Evolutionary conservation across 2,329 filamentous ascomycete genomes (phyloP).

Genomic region (Scedosporium aurantiacum): DNA sequence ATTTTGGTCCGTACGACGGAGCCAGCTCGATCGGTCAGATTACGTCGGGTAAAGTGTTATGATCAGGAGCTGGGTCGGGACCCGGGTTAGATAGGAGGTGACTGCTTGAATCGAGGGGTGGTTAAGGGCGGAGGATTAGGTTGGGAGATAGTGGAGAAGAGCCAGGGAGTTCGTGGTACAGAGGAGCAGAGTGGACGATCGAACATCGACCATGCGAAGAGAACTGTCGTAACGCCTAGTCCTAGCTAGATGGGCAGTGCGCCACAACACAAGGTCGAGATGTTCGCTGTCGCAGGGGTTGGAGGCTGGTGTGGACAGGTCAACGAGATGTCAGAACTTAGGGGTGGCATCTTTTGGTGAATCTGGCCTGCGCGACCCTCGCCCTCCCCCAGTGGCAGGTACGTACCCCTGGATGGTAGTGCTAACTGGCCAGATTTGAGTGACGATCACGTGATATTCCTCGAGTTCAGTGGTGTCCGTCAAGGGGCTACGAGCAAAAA

Average conservation of each 20-base stretch:
- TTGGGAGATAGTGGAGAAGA: conserved; percentile 13
- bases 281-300: neutral
- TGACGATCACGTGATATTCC: neutral
- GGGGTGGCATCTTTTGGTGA: conserved; percentile 2
- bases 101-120: neutral
- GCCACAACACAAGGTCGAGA: conserved; percentile 1
- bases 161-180: conserved; percentile 14
- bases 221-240: conserved; percentile 6
- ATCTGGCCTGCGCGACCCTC: conserved; percentile 6
- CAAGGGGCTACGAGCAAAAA: neutral
- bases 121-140: conserved; percentile 10
- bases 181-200: conserved; percentile 1
- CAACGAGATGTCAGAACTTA: neutral
- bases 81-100: neutral
- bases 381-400: neutral
- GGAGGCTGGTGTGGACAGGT: conserved; percentile 6
- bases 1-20: neutral
- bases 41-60: conserved; percentile 12
- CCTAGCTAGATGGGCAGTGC: neutral
- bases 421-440: conserved; percentile 3
- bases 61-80: conserved; percentile 12
- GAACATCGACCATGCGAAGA: conserved; percentile 1
- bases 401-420: neutral
- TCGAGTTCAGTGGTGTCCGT: neutral
- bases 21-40: conserved; percentile 4